Conservation (phyloP, 441 rosid genomes). For the Mallotus japonicus region DNA sequence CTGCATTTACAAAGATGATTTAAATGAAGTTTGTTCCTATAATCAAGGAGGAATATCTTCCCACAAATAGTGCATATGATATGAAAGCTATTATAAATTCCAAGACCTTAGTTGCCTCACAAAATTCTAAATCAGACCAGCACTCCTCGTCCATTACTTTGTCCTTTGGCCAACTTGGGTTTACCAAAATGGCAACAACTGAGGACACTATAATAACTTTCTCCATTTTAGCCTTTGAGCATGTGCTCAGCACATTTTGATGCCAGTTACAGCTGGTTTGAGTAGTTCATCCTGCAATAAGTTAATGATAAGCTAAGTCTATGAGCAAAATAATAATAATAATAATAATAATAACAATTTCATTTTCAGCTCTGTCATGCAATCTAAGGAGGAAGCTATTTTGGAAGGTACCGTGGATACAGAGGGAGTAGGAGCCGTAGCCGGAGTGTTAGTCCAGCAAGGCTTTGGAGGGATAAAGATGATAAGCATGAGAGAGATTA, state of each 20-base stretch:
- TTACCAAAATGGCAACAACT: conserved; percentile 55
- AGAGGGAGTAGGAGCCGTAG: conserved; percentile 51
- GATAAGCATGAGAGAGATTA: conserved; percentile 46
- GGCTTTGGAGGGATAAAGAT: conserved; percentile 37
- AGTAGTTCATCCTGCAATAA: conserved; percentile 53
- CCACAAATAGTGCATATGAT: conserved; percentile 27
- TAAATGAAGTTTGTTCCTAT: too few species aligned
- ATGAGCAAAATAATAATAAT: too few species aligned
- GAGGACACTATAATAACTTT: conserved; percentile 74
- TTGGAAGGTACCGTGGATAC: conserved; percentile 2
- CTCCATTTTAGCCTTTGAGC: conserved; percentile 58
- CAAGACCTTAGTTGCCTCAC: conserved; percentile 62
- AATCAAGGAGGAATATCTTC: conserved; percentile 30
- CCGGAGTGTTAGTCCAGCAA: conserved; percentile 45
- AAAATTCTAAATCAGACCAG: conserved; percentile 73
- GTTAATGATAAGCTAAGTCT: background rate
- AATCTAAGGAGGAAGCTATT: conserved; percentile 28
- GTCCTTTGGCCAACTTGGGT: conserved; percentile 62
- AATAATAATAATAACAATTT: too few species aligned
- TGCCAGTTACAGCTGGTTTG: conserved; percentile 78
- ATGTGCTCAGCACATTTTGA: conserved; percentile 65
- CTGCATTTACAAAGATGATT: too few species aligned
- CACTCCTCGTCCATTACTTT: conserved; percentile 61
- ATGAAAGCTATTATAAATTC: background rate
- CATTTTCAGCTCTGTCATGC: too few species aligned